Evolutionary conservation across 2,329 filamentous ascomycete species (phyloP).

Genomic region (Fusarium nygamai): DNA sequence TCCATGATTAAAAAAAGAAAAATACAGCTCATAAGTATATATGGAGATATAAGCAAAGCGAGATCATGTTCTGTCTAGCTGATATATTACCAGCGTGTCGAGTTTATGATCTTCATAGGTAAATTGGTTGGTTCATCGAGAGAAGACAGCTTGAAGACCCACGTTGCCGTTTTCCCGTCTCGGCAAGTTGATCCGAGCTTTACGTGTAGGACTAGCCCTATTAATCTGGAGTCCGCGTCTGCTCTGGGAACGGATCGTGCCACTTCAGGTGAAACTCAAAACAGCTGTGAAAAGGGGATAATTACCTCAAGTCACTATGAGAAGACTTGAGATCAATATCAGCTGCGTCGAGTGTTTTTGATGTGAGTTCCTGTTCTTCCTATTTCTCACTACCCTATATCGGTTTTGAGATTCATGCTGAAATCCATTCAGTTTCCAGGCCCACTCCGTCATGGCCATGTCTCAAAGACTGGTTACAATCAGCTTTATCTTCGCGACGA

Average conservation of each 20-base stretch:
- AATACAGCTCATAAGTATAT: not conserved
- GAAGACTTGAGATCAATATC: fast-evolving
- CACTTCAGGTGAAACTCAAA: not conserved
- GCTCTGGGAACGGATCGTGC: not conserved
- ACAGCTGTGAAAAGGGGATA: not conserved
- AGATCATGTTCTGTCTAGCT: too few species aligned
- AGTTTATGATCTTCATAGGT: fast-evolving
- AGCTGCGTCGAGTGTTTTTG: fast-evolving
- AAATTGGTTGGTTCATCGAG: fast-evolving
- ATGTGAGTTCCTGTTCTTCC: not conserved
- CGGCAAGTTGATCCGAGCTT: not conserved
- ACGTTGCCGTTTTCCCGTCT: not conserved
- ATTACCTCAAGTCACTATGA: not conserved
- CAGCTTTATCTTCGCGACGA: not conserved
- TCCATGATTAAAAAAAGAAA: fast-evolving
- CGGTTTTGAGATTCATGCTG: not conserved
- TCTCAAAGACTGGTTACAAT: not conserved
- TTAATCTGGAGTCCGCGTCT: not conserved
- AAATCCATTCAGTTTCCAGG: too few species aligned
- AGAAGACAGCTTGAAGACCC: not conserved
- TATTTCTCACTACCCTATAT: not conserved
- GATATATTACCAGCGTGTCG: not conserved
- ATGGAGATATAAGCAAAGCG: too few species aligned
- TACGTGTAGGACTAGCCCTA: not conserved
- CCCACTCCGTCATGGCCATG: not conserved